Percentiles rank a stretch among this genome's conserved stretches.
Conservation (phyloP, 768 basidiomycete species). For the Tephrocybe rancida region DNA sequence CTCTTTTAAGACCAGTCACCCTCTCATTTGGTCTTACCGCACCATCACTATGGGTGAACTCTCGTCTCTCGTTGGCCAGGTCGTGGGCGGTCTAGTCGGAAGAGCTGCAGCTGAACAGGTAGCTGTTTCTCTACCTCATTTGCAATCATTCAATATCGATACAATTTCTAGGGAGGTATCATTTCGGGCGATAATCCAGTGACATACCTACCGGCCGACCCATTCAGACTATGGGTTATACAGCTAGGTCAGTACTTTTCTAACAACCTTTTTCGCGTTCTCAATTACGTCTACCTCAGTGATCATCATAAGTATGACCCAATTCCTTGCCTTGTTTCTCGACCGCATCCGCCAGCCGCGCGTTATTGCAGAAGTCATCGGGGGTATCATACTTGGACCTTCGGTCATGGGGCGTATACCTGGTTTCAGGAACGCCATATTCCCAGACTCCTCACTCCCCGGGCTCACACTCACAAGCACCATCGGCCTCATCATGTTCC, state of each 20-base stretch:
- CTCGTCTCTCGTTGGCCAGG: conserved; percentile 34
- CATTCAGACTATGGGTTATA: conserved; percentile 76
- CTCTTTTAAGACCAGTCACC: background rate
- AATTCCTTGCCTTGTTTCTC: conserved; percentile 68
- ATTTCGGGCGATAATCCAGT: conserved; percentile 78
- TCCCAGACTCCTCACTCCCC: conserved; percentile 52
- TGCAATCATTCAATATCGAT: background rate
- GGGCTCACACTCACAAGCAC: conserved; percentile 73
- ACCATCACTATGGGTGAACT: conserved; percentile 50
- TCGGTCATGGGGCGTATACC: conserved; percentile 82
- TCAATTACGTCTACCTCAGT: conserved; percentile 37
- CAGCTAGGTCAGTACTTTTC: conserved; percentile 57
- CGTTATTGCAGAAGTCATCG: conserved; percentile 94
- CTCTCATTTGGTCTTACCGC: background rate
- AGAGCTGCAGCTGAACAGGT: conserved; percentile 55
- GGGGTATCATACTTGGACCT: conserved; percentile 84
- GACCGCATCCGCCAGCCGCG: conserved; percentile 79
- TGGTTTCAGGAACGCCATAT: conserved; percentile 62
- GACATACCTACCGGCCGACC: conserved; percentile 61
- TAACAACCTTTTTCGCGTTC: background rate
- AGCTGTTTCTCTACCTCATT: conserved; percentile 12
- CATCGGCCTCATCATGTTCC: conserved; percentile 75
- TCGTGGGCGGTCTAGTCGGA: conserved; percentile 32
- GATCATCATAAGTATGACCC: conserved; percentile 81
- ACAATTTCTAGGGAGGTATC: conserved; percentile 62